phyloP scores from a whole-genome alignment of 2,329 filamentous ascomycete species.

The Ceratocystis variospora region DNA sequence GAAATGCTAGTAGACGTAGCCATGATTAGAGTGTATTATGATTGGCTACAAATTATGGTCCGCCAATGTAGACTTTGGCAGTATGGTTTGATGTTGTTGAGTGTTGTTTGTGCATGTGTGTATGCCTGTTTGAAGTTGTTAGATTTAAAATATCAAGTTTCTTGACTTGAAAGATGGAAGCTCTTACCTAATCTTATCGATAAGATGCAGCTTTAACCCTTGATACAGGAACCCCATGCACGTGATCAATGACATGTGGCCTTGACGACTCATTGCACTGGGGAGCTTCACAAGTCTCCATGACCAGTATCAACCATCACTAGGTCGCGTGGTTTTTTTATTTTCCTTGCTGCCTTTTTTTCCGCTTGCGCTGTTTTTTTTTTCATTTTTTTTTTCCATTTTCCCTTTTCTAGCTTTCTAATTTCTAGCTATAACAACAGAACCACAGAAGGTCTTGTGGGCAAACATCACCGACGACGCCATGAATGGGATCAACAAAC shows the following conservation, averaged over 20 bases:
- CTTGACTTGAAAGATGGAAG: background rate
- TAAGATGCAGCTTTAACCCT: background rate
- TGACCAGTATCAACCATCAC: background rate
- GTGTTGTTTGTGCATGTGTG: background rate
- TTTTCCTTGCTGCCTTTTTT: background rate
- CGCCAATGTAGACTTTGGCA: slow-evolving; percentile 8
- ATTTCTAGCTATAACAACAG: background rate
- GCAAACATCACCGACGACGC: background rate
- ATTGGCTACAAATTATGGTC: background rate
- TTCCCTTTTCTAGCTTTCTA: background rate
- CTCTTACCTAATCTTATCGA: background rate
- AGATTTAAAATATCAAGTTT: background rate
- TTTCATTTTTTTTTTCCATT: background rate
- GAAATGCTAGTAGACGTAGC: slow-evolving; percentile 22
- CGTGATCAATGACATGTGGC: slow-evolving; percentile 4
- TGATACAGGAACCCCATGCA: background rate
- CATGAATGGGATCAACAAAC: slow-evolving; percentile 24
- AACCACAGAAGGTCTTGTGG: background rate
- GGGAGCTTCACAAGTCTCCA: background rate
- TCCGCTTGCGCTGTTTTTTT: background rate
- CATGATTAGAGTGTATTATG: slow-evolving; percentile 17
- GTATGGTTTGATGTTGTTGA: background rate
- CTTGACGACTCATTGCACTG: background rate
- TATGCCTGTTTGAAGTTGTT: background rate
- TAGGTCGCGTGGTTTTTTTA: background rate